Conservation (phyloP, 805 yeast species). For the Candida caryicola region DNA sequence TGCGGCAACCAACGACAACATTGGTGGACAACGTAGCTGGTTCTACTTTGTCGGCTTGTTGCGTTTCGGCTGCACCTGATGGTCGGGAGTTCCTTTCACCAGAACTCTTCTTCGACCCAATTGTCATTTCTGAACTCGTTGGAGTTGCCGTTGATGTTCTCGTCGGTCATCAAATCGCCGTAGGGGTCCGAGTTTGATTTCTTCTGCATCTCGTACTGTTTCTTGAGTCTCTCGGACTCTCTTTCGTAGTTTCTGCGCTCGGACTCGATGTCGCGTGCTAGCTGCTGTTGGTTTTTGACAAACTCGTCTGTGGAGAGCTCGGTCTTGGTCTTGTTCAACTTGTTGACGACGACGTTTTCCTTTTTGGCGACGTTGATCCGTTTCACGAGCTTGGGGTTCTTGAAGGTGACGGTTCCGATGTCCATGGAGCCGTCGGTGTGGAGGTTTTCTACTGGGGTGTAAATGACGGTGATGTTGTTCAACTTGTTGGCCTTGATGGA, state of each 20-base stretch:
- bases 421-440: constrained; percentile 69
- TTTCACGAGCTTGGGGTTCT: constrained; percentile 53
- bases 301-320: constrained; percentile 51
- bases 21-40: no score
- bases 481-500: constrained; percentile 74
- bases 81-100: no score
- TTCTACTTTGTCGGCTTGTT: no score
- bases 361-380: constrained; percentile 52
- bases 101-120: constrained; percentile 55
- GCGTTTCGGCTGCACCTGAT: no score
- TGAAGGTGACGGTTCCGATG: constrained; percentile 74
- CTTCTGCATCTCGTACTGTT: constrained; percentile 38
- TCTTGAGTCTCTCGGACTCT: constrained; percentile 30
- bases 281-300: constrained; percentile 27
- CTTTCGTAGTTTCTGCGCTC: constrained; percentile 40
- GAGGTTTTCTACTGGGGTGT: constrained; percentile 73
- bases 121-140: constrained; percentile 50
- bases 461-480: constrained; percentile 62
- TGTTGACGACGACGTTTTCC: constrained; percentile 58
- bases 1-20: no score
- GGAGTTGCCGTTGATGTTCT: constrained; percentile 39
- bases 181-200: constrained; percentile 30
- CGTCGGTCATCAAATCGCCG: constrained; percentile 49
- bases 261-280: constrained; percentile 33
- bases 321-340: constrained; percentile 60